These are phyloP conservation scores for Cadophora sp. DNA, from an alignment of 2,329 filamentous ascomycete species.

Conservation along the genomic window DNA sequence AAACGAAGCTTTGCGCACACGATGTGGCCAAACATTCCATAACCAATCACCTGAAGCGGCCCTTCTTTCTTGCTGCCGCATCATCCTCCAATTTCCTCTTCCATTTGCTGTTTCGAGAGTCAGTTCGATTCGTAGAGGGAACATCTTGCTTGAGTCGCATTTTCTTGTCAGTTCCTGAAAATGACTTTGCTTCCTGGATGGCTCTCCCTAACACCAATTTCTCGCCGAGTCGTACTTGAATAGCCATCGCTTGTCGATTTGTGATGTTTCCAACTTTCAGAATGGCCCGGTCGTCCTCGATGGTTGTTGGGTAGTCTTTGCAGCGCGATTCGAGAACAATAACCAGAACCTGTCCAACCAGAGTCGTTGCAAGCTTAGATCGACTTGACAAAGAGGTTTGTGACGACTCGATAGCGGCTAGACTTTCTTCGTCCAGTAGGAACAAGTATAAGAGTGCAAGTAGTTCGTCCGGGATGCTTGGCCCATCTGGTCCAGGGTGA, in stretches of 20 bases:
- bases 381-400: constrained; percentile 43
- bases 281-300: constrained; percentile 56
- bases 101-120: constrained; percentile 18
- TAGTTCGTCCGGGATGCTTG: constrained; percentile 45
- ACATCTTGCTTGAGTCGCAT: constrained; percentile 40
- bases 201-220: constrained; percentile 63
- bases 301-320: constrained; percentile 58
- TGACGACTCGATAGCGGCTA: constrained; percentile 48
- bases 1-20: not conserved
- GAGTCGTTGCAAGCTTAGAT: constrained; percentile 52
- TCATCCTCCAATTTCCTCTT: constrained; percentile 36
- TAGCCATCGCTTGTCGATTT: constrained; percentile 56
- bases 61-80: constrained; percentile 34
- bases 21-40: not conserved
- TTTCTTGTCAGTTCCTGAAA: constrained; percentile 42
- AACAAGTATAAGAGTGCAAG: constrained; percentile 53
- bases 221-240: constrained; percentile 68
- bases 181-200: constrained; percentile 47
- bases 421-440: constrained; percentile 47
- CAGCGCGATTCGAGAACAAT: constrained; percentile 49
- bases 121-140: not conserved
- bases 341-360: constrained; percentile 49
- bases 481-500: constrained; percentile 38
- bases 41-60: constrained; percentile 30
- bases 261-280: constrained; percentile 45